Percentiles rank a stretch among this genome's conserved stretches.
Conservation (phyloP, 2,329 filamentous ascomycete species). For the Hymenoscyphus repandus region DNA sequence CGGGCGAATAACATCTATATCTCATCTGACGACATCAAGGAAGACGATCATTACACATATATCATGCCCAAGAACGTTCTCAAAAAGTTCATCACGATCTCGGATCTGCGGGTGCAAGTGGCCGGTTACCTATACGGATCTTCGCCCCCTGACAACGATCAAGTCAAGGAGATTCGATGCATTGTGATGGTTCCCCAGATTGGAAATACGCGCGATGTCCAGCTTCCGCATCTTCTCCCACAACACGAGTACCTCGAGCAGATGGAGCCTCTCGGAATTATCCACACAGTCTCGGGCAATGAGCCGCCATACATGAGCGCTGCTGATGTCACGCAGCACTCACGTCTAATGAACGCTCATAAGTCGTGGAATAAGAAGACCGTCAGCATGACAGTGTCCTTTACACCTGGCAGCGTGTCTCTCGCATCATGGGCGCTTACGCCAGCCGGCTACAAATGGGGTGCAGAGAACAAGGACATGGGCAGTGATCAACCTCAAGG, state of each 20-base stretch:
- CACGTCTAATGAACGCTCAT: constrained; percentile 82
- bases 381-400: constrained; percentile 90
- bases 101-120: constrained; percentile 92
- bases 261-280: constrained; percentile 87
- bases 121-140: constrained; percentile 92
- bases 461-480: constrained; percentile 88
- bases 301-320: constrained; percentile 96
- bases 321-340: constrained; percentile 88
- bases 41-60: constrained; percentile 85
- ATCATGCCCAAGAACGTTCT: constrained; percentile 99
- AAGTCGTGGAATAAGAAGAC: constrained; percentile 78
- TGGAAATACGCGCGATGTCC: constrained; percentile 84
- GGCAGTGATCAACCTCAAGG: constrained; percentile 90
- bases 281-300: constrained; percentile 92
- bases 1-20: constrained; percentile 98
- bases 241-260: constrained; percentile 84
- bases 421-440: constrained; percentile 91
- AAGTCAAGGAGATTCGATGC: constrained; percentile 93
- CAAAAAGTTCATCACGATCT: constrained; percentile 96
- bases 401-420: constrained; percentile 94
- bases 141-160: constrained; percentile 88
- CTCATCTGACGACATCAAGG: constrained; percentile 86
- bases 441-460: constrained; percentile 92
- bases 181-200: constrained; percentile 98
- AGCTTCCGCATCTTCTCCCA: constrained; percentile 82